Conservation (phyloP, 108 stramenopile species). For the Nitzschia inconspicua region DNA sequence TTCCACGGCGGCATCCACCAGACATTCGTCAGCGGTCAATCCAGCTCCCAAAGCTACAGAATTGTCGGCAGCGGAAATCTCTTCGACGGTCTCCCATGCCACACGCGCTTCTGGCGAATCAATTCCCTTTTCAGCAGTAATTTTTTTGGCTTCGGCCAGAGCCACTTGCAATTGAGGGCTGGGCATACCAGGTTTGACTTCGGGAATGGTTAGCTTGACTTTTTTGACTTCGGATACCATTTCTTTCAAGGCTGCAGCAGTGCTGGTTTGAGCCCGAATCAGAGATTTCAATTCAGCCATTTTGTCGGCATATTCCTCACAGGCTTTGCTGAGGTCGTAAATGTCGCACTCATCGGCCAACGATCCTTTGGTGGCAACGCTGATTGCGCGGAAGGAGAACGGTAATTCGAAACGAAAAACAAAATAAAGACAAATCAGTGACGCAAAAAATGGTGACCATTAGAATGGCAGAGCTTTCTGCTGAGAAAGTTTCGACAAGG, state of each 20-base stretch:
- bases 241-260: neutral
- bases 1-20: constrained; percentile 36
- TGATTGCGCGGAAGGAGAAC: constrained; percentile 1
- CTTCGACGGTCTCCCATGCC: constrained; percentile 83
- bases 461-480: too few species aligned
- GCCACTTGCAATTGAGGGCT: constrained; percentile 37
- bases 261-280: neutral
- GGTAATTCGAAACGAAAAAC: neutral
- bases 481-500: too few species aligned
- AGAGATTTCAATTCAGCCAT: constrained; percentile 16
- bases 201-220: constrained; percentile 21
- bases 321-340: constrained; percentile 8
- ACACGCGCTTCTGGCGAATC: constrained; percentile 58
- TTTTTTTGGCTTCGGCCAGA: constrained; percentile 48
- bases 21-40: constrained; percentile 38
- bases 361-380: constrained; percentile 22
- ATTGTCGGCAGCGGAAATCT: constrained; percentile 43
- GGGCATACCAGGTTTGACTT: neutral
- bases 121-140: constrained; percentile 45
- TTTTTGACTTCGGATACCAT: constrained; percentile 18
- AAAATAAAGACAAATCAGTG: neutral
- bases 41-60: constrained; percentile 22
- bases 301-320: constrained; percentile 25
- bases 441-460: neutral
- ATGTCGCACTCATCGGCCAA: constrained; percentile 17